A percentile compares a stretch with the other conserved stretches of the same genome.
phyloP scores from a whole-genome alignment of 2,329 filamentous ascomycete species.

The Microcyclospora tardicrescens region DNA sequence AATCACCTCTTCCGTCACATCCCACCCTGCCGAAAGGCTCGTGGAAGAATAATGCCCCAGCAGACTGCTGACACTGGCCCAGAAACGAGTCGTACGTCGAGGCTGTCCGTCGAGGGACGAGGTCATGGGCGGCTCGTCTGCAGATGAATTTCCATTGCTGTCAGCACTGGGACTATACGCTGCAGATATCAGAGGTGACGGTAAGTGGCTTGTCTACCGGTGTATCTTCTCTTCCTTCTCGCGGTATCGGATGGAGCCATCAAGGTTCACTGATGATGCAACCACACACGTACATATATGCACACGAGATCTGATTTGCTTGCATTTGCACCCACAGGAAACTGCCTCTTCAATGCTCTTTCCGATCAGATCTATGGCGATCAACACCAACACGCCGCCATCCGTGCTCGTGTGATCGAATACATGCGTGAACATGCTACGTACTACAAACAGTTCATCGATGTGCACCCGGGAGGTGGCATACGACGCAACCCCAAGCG shows the following conservation, averaged over 20 bases:
- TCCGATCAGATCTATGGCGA: constrained; percentile 54
- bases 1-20: too few relatives aligned
- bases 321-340: constrained; percentile 35
- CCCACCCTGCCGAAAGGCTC: too few relatives aligned
- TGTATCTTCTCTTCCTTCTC: constrained; percentile 1
- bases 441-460: constrained; percentile 54
- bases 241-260: neutral
- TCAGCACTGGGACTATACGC: constrained; percentile 45
- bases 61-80: too few relatives aligned
- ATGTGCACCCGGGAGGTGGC: constrained; percentile 40
- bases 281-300: neutral
- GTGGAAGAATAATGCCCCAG: too few relatives aligned
- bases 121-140: constrained; percentile 13
- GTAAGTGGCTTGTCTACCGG: constrained; percentile 32
- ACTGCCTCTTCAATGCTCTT: constrained; percentile 57
- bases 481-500: constrained; percentile 46
- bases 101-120: too few relatives aligned
- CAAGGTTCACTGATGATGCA: neutral
- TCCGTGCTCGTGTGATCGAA: constrained; percentile 46
- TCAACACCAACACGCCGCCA: constrained; percentile 43
- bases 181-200: constrained; percentile 47
- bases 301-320: neutral
- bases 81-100: too few relatives aligned
- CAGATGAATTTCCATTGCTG: constrained; percentile 44
- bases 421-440: constrained; percentile 49